Evolutionary conservation across 1,139 yeast genomes (phyloP).

Genomic region (Suhomyces wounanorum): DNA sequence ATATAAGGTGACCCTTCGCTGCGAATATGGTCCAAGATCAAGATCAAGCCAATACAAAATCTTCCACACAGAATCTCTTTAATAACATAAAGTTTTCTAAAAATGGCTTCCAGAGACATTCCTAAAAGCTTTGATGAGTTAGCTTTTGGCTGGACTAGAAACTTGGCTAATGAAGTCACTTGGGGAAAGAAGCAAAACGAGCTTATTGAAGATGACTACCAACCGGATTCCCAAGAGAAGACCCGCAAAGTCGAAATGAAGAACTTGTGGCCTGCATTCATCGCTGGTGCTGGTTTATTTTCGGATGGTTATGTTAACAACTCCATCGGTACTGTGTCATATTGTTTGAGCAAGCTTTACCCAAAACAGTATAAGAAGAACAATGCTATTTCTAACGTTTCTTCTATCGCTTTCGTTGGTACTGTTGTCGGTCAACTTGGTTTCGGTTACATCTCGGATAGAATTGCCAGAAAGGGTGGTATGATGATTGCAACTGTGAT

Average conservation of each 20-base stretch:
- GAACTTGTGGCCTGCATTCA: conserved; percentile 27
- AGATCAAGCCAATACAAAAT: neutral
- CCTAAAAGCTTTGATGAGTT: conserved; percentile 45
- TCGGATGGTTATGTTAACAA: conserved; percentile 58
- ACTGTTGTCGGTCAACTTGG: conserved; percentile 52
- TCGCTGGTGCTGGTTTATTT: conserved; percentile 51
- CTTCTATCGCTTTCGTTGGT: conserved; percentile 52
- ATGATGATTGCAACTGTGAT: conserved; percentile 48
- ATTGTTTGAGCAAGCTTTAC: conserved; percentile 34
- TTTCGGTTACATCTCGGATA: conserved; percentile 48
- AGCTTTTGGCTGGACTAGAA: conserved; percentile 41
- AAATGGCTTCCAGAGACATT: conserved; percentile 53
- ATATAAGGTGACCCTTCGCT: neutral
- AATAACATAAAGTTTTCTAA: too few relatives aligned
- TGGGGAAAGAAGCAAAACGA: conserved; percentile 29
- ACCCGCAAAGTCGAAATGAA: conserved; percentile 27
- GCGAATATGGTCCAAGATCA: neutral
- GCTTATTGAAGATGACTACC: conserved; percentile 19
- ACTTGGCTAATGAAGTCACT: conserved; percentile 40
- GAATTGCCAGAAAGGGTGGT: conserved; percentile 50
- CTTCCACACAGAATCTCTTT: too few relatives aligned
- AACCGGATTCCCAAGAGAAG: conserved; percentile 25
- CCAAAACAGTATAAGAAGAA: conserved; percentile 33
- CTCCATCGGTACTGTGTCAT: conserved; percentile 50
- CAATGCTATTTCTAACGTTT: conserved; percentile 46